Conservation (phyloP, 768 basidiomycete species). For the Amanita brunnescens region DNA sequence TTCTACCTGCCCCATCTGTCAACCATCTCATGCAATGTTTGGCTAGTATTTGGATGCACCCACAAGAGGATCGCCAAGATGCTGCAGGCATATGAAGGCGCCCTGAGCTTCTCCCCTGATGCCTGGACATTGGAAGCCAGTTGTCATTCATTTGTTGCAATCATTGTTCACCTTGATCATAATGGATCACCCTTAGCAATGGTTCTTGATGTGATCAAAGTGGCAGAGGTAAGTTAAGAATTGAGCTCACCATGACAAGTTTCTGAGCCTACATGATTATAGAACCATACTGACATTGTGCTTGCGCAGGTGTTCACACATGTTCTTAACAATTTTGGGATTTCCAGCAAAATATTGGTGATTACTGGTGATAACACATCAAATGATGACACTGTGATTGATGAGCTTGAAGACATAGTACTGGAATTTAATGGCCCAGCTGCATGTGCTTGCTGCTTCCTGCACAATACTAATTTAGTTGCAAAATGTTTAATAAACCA, state of each 20-base stretch:
- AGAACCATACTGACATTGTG: not conserved
- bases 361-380: not conserved
- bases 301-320: not conserved
- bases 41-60: not conserved
- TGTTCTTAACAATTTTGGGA: not conserved
- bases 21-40: not conserved
- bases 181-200: not conserved
- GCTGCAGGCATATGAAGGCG: not conserved
- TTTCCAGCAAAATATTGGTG: not conserved
- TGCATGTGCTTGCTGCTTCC: not conserved
- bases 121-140: not conserved
- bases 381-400: not conserved
- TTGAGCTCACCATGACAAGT: not conserved
- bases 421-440: not conserved
- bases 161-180: not conserved
- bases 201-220: constrained; percentile 7
- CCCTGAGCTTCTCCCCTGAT: constrained; percentile 2
- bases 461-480: not conserved
- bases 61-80: not conserved
- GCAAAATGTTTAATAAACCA: not conserved
- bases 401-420: not conserved
- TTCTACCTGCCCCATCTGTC: not conserved
- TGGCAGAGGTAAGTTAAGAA: not conserved
- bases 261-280: not conserved
- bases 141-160: not conserved